phyloP scores from a whole-genome alignment of 495 filamentous ascomycete species.

The Aspergillus leporis region DNA sequence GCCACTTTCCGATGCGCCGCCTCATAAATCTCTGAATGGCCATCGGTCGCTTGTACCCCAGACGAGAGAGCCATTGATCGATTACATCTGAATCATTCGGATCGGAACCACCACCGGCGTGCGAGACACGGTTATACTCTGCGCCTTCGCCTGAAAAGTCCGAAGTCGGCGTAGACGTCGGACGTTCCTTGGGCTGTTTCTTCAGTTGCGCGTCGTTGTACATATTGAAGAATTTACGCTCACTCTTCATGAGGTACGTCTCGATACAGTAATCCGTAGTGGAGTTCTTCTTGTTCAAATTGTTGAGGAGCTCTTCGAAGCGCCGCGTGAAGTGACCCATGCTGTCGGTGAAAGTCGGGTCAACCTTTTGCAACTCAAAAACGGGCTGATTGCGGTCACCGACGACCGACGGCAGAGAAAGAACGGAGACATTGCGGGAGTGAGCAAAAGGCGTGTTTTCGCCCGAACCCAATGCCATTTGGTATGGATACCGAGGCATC shows the following conservation, averaged over 20 bases:
- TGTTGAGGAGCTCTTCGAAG: slow-evolving; percentile 62
- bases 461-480: background rate
- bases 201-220: slow-evolving; percentile 60
- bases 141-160: background rate
- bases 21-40: slow-evolving; percentile 58
- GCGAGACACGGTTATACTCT: background rate
- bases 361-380: slow-evolving; percentile 66
- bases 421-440: slow-evolving; percentile 46
- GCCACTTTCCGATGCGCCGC: slow-evolving; percentile 62
- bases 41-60: slow-evolving; percentile 64
- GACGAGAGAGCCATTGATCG: slow-evolving; percentile 63
- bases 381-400: slow-evolving; percentile 56
- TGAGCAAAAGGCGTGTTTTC: slow-evolving; percentile 14
- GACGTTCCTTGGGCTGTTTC: slow-evolving; percentile 45
- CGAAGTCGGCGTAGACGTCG: slow-evolving; percentile 34
- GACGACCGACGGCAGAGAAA: slow-evolving; percentile 55
- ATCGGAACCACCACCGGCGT: background rate
- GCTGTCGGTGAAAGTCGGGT: slow-evolving; percentile 70
- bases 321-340: slow-evolving; percentile 61
- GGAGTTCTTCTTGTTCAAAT: slow-evolving; percentile 57
- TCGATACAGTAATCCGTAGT: slow-evolving; percentile 66
- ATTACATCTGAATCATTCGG: background rate
- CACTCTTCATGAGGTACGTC: slow-evolving; percentile 64
- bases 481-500: background rate
- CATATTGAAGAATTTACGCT: slow-evolving; percentile 69